phyloP scores from a whole-genome alignment of 2,329 filamentous ascomycete genomes.

The Chaetomiaceae sp. region DNA sequence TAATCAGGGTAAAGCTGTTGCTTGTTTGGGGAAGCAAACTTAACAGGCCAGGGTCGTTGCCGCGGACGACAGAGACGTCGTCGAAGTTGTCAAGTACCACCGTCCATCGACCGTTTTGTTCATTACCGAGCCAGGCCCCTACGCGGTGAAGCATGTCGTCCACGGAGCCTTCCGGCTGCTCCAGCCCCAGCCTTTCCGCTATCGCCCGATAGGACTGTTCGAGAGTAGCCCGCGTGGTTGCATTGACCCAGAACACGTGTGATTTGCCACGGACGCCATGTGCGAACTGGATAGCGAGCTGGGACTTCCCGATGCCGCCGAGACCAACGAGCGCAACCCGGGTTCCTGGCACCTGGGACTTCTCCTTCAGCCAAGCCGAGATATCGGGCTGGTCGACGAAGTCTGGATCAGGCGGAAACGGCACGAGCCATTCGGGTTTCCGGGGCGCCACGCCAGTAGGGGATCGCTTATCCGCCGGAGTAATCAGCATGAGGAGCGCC shows the following conservation, averaged over 20 bases:
- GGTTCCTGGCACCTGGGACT: conserved; percentile 14
- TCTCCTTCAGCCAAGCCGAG: conserved; percentile 22
- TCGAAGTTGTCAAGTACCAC: conserved; percentile 38
- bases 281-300: conserved; percentile 18
- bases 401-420: conserved; percentile 13
- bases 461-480: too few species aligned
- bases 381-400: conserved; percentile 30
- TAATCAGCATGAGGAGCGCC: conserved; percentile 26
- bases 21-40: neutral
- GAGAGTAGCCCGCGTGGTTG: conserved; percentile 22
- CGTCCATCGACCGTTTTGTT: conserved; percentile 31
- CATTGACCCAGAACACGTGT: conserved; percentile 20
- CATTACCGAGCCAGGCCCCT: conserved; percentile 30
- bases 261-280: neutral
- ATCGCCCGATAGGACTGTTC: conserved; percentile 31
- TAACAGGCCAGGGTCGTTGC: neutral
- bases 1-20: conserved; percentile 14
- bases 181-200: conserved; percentile 28
- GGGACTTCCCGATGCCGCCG: conserved; percentile 30
- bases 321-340: conserved; percentile 33
- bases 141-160: conserved; percentile 27
- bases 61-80: conserved; percentile 26
- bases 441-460: too few species aligned
- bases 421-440: neutral
- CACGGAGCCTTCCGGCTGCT: conserved; percentile 21